Base-by-base conservation (phyloP, 2,329 filamentous ascomycete species). In the Stagonosporopsis tanaceti region DNA sequence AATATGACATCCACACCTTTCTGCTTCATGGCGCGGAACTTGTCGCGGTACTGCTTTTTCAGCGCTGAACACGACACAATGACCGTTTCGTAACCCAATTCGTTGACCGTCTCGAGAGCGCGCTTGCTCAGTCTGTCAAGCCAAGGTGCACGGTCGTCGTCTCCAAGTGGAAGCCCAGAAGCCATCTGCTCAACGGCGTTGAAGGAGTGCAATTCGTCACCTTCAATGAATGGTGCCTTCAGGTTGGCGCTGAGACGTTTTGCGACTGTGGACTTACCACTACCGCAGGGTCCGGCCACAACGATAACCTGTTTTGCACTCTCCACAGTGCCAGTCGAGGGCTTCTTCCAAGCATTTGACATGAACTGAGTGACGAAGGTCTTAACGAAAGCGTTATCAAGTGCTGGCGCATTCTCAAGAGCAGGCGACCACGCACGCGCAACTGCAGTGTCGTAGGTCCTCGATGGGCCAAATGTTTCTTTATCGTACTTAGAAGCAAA, bases 401-500 rank as follows among this genome's bases (percentile, higher is more conserved):
- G 44, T 8, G 60, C 47, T 4, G 64, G 61, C n/a, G 65, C 65
- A 25, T 54, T 57, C 1, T 59, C 46, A 2, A 68, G 53, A 4
- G 65, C 37, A 8, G 62, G 61, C 9, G 67, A 69, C 30, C 59
- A 61, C 1, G 32, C 17, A 4, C 59, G 41, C 25, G 67, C 65
- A 20, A 61, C 42, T 8, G 24, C 44, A 4, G 65, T 69, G 3
- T 64, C 57, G 30, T 67, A 69, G 4, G 61, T 67, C 20, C 61
- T 45, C 2, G 50, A 41, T 30, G 64, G 53, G 5, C 47, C 45
- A 39, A 64, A 65, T 2, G 15, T 39, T n/a, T 64, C 62, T 2
- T 53, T 57, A 45, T 81, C 80, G 59, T 85, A 86, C 64, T 85
- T 85, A 2, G 73, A 72, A 4, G 76, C 70, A 56, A 84, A 85